Conservation (phyloP, 78 protist genomes). For the Protostelium mycophagum region DNA sequence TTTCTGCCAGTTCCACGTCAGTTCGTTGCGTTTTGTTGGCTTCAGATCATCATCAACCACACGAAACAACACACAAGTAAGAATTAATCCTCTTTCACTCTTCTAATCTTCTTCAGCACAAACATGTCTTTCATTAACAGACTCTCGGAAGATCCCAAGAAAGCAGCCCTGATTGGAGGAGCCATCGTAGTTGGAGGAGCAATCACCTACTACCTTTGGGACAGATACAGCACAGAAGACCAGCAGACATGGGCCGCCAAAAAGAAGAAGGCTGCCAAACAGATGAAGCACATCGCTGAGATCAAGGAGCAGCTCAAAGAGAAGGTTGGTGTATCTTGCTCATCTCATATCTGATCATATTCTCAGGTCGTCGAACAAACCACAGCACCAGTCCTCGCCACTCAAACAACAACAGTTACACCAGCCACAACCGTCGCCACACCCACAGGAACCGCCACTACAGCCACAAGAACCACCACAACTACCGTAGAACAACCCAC, state of each 20-base stretch:
- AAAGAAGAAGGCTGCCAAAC: neutral
- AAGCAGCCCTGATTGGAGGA: neutral
- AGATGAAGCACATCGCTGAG: neutral
- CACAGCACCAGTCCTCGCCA: no score
- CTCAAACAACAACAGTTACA: neutral
- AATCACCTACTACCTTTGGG: neutral
- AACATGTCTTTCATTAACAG: neutral
- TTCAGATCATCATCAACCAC: no score
- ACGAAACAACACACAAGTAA: no score
- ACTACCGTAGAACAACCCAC: neutral
- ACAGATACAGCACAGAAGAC: neutral
- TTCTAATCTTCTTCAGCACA: no score
- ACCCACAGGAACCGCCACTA: neutral
- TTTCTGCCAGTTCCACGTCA: no score
- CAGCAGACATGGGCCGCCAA: neutral
- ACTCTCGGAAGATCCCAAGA: neutral
- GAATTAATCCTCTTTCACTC: no score
- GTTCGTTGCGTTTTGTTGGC: no score
- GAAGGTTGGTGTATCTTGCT: no score
- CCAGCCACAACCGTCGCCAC: neutral
- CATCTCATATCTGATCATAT: no score
- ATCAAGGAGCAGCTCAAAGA: neutral
- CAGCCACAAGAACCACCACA: neutral
- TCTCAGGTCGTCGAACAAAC: no score
- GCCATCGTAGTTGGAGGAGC: neutral